A percentile compares a stretch with the other conserved stretches of the same genome.
These are phyloP conservation scores for Xylariaceae sp. DNA, from an alignment of 2,329 filamentous ascomycete genomes.

Conservation along the genomic window DNA sequence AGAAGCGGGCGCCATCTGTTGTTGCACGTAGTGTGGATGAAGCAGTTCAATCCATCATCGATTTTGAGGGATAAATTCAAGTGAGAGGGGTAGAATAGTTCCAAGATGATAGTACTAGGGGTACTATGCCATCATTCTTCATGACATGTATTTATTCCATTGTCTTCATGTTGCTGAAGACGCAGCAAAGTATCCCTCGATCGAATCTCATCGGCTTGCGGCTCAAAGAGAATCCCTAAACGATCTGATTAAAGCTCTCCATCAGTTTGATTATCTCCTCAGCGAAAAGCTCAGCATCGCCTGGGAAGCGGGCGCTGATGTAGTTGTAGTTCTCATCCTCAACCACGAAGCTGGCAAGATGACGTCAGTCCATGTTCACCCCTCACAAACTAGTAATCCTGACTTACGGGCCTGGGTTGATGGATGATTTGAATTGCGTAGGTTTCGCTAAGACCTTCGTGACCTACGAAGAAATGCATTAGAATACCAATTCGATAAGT, in stretches of 20 bases:
- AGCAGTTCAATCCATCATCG: conserved; percentile 42
- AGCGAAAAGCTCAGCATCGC: conserved; percentile 39
- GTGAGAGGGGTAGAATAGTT: conserved; percentile 7
- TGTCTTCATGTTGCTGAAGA: not conserved
- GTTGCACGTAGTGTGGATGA: conserved; percentile 55
- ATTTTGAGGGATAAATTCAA: conserved; percentile 4
- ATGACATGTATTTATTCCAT: conserved; percentile 1
- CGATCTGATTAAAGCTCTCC: conserved; percentile 30
- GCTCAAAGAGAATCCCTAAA: too few relatives aligned
- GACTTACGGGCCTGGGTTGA: conserved; percentile 41
- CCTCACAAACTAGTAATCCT: too few relatives aligned
- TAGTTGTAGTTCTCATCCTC: conserved; percentile 48
- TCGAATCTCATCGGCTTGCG: too few relatives aligned
- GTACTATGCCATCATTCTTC: too few relatives aligned
- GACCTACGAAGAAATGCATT: conserved; percentile 31
- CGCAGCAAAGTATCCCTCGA: conserved; percentile 9
- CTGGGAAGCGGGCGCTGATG: conserved; percentile 44
- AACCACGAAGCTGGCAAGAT: conserved; percentile 42
- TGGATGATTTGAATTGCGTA: conserved; percentile 42
- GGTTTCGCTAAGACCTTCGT: conserved; percentile 40
- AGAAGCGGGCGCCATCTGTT: conserved; percentile 47
- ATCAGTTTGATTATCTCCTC: conserved; percentile 40
- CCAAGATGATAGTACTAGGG: too few relatives aligned
- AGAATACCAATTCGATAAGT: too few relatives aligned
- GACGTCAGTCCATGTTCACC: conserved; percentile 11